Evolutionary conservation across 2,329 filamentous ascomycete genomes (phyloP), one percentile per base, ranked within the genome.

Genomic region (Colletotrichum theobromicola): DNA sequence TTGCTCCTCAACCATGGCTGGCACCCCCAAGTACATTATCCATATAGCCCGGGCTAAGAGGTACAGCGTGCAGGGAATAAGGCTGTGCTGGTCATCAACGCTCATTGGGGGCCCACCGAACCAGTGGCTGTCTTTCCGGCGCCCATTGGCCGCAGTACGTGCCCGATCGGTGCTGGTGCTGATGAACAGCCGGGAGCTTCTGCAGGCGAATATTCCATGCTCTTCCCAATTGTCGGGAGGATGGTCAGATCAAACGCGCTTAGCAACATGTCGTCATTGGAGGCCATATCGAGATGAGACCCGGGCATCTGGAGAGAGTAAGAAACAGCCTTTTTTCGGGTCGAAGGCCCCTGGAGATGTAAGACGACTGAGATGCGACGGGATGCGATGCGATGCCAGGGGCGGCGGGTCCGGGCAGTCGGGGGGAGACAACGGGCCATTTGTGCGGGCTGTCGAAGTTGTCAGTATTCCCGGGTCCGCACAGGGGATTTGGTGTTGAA

Each of bases 201-300:
- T 72, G 69, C 63, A 72, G 60, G 34, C 70, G 58, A 73, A 69
- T 26, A 34, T 75, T 64, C 73, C 70, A 69, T 60, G 63, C 50
- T 69, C 63, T 73, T 73, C 70, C 70, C 73, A 69, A 26, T 61
- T 61, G 26, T 75, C 73, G 64, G 73, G 63, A 75, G 55, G 37
- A 72, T 74, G 64, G 63, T 73, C 70, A 73, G 65, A 74, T 74
- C 64, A 60, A 60, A 69, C 70, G 73, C 63, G 69, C 63, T 75
- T 74, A 75, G 58, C 42, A 68, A n/a, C 64, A 75, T 75, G 73
- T 68, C 73, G 73, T 75, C 73, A 75, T 75, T 69, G 64, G 73
- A 65, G 46, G 60, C 57, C 63, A 72, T 58, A 32, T 69, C 46
- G 46, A 69, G 58, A 64, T 74, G 50, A 67, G 68, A 72, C 58